Conservation (phyloP, 768 basidiomycete genomes). For the Boletus speciosus region DNA sequence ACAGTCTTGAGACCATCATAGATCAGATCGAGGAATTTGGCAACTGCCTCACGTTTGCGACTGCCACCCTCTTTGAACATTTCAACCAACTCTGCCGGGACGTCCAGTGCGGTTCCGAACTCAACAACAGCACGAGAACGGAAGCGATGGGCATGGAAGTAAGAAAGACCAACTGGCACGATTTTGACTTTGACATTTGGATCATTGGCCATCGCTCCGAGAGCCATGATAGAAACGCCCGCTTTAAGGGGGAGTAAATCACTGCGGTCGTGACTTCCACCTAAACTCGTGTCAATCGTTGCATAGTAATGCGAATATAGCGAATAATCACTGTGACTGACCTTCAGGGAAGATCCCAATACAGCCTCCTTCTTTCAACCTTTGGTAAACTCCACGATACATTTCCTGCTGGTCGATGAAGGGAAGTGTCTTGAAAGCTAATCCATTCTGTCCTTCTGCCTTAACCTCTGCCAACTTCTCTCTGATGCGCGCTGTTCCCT, state of each 20-base stretch:
- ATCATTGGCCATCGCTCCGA: conserved; percentile 95
- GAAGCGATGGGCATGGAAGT: conserved; percentile 81
- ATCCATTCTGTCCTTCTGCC: conserved; percentile 52
- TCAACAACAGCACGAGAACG: conserved; percentile 96
- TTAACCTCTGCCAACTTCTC: conserved; percentile 64
- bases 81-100: conserved; percentile 84
- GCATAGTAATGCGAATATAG: neutral
- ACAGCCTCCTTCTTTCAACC: conserved; percentile 78
- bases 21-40: conserved; percentile 83
- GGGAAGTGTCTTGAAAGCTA: conserved; percentile 81
- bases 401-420: conserved; percentile 92
- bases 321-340: conserved; percentile 29
- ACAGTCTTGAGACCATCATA: conserved; percentile 95
- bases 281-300: conserved; percentile 39
- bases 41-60: conserved; percentile 86
- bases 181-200: conserved; percentile 85
- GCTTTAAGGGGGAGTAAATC: conserved; percentile 96
- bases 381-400: conserved; percentile 90
- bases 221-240: conserved; percentile 95
- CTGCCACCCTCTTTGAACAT: conserved; percentile 89
- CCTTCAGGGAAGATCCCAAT: conserved; percentile 99
- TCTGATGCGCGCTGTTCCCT: conserved; percentile 61
- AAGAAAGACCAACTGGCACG: conserved; percentile 77
- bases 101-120: conserved; percentile 87
- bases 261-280: conserved; percentile 96